Evolutionary conservation across 176 grass and related monocot species (phyloP).

Genomic region (Lolium perenne): DNA sequence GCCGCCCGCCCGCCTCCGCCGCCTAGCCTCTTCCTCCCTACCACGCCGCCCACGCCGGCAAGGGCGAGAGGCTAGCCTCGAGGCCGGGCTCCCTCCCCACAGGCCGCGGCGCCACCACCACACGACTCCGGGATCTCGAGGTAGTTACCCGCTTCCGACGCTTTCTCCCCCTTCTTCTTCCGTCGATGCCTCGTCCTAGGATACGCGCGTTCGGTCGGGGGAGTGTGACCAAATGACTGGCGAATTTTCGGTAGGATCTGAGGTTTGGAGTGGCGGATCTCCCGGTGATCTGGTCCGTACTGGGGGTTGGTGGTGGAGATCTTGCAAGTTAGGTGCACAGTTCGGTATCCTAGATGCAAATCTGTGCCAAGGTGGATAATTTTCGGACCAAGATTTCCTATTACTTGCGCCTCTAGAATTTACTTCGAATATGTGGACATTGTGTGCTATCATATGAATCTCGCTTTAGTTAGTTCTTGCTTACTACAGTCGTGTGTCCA

Average conservation of each 20-base stretch:
- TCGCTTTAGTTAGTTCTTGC: neutral
- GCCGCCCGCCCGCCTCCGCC: neutral
- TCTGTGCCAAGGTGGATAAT: neutral
- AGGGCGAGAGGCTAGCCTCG: neutral
- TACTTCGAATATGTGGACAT: neutral
- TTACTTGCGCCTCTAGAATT: neutral
- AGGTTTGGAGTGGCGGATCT: neutral
- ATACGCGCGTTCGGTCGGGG: neutral
- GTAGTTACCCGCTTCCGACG: neutral
- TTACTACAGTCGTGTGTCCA: neutral
- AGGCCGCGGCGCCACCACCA: neutral
- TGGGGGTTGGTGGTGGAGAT: neutral
- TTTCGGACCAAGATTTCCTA: neutral
- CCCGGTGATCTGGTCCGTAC: neutral
- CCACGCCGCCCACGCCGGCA: neutral
- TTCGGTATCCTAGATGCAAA: neutral
- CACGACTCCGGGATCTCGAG: constrained; percentile 7
- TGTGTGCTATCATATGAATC: neutral
- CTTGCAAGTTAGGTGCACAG: neutral
- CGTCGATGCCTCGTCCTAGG: neutral
- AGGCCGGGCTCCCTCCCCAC: neutral
- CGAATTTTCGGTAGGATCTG: neutral
- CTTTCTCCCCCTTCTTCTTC: neutral
- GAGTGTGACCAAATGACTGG: neutral
- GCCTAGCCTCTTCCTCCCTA: neutral